Evolutionary conservation across 805 yeast genomes (phyloP).

Genomic region (Starmera amethionina): DNA sequence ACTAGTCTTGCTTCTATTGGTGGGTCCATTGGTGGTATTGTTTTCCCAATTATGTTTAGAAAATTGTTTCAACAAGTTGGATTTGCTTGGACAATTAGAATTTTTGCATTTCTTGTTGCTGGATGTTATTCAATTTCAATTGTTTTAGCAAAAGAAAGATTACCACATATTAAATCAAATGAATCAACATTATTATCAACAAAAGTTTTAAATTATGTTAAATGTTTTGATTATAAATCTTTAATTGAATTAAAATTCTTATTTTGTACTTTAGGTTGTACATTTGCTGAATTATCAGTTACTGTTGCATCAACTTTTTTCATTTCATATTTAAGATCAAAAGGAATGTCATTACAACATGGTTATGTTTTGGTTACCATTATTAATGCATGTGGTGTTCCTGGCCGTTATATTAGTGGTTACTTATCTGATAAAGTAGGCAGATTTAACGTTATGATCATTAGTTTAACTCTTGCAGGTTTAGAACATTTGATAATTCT

Average conservation of each 20-base stretch:
- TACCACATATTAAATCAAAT: constrained; percentile 19
- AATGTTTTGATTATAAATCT: constrained; percentile 25
- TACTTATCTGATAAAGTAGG: constrained; percentile 35
- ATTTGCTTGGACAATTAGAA: constrained; percentile 47
- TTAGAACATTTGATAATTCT: constrained; percentile 25
- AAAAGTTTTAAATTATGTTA: constrained; percentile 16
- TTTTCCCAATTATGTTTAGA: constrained; percentile 43
- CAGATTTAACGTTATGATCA: constrained; percentile 40
- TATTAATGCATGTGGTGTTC: constrained; percentile 29
- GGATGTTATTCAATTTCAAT: constrained; percentile 24
- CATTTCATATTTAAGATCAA: constrained; percentile 39
- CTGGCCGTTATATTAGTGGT: constrained; percentile 37
- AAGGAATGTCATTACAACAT: constrained; percentile 30
- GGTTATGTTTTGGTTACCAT: constrained; percentile 37
- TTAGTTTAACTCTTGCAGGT: constrained; percentile 21
- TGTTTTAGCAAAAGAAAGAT: constrained; percentile 31
- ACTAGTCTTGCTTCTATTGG: constrained; percentile 38
- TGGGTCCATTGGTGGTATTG: constrained; percentile 44
- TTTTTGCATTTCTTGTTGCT: constrained; percentile 34
- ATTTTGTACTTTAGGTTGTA: constrained; percentile 32
- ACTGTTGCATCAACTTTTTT: constrained; percentile 36
- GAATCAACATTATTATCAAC: constrained; percentile 6
- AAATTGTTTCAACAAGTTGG: constrained; percentile 36
- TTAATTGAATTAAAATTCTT: constrained; percentile 35
- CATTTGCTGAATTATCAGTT: constrained; percentile 36